phyloP scores from a whole-genome alignment of 139 green algal genomes.

The Chlorella sp. region DNA sequence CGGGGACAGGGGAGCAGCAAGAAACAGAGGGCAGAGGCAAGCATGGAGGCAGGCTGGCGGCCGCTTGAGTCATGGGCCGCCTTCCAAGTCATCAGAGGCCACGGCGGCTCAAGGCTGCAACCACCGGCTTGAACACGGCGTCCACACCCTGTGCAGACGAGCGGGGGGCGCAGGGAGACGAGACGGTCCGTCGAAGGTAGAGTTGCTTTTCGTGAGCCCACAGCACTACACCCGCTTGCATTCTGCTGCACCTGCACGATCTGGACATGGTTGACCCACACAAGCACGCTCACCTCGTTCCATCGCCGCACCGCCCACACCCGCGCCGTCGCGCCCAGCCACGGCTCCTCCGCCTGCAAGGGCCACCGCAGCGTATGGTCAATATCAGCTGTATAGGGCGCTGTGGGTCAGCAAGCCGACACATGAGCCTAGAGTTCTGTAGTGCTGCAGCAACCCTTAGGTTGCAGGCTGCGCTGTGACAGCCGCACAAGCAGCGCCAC shows the following conservation, averaged over 20 bases:
- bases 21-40: too few relatives aligned
- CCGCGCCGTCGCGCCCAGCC: not conserved
- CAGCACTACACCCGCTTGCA: too few relatives aligned
- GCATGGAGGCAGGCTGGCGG: not conserved
- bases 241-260: not conserved
- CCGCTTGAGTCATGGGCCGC: too few relatives aligned
- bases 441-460: too few relatives aligned
- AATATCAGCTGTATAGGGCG: too few relatives aligned
- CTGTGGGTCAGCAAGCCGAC: too few relatives aligned
- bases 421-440: too few relatives aligned
- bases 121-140: constrained; percentile 23
- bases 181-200: not conserved
- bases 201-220: not conserved
- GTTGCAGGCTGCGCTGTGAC: too few relatives aligned
- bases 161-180: not conserved
- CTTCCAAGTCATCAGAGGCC: constrained; percentile 3
- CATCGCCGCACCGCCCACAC: constrained; percentile 8
- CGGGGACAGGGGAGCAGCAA: not conserved
- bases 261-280: not conserved
- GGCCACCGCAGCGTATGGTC: not conserved
- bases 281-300: constrained; percentile 13
- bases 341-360: not conserved
- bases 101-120: constrained; percentile 6
- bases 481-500: too few relatives aligned
- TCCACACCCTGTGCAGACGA: not conserved